phyloP scores from a whole-genome alignment of 805 yeast species.

The Metschnikowia bowlesiae region DNA sequence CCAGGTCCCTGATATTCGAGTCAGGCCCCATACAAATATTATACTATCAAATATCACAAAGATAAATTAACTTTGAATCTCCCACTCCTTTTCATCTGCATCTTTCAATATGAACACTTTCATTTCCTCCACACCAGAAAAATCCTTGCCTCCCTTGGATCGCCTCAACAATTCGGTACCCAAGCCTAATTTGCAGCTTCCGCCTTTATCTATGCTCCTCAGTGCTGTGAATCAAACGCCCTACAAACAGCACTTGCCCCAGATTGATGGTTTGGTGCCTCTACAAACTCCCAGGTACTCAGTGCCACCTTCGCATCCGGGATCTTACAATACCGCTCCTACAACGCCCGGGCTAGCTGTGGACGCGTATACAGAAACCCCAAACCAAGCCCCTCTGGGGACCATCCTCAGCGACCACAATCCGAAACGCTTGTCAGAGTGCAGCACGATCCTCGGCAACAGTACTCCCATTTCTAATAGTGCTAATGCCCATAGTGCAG shows the following conservation, averaged over 20 bases:
- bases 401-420: background rate
- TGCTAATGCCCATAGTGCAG: no score
- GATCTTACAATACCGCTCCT: background rate
- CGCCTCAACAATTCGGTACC: slow-evolving; percentile 16
- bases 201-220: slow-evolving; percentile 36
- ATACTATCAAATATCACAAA: no score
- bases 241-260: slow-evolving; percentile 23
- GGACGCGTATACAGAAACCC: background rate
- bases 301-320: slow-evolving; percentile 3
- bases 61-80: background rate
- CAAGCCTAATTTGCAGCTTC: slow-evolving; percentile 22
- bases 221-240: slow-evolving; percentile 18
- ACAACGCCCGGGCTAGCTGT: background rate
- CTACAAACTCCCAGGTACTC: slow-evolving; percentile 13
- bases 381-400: background rate
- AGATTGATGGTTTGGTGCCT: slow-evolving; percentile 23
- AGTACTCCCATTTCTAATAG: background rate
- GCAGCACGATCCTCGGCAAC: background rate
- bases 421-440: background rate
- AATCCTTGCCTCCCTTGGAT: slow-evolving; percentile 21
- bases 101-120: slow-evolving; percentile 4
- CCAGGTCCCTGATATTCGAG: no score
- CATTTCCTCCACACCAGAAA: slow-evolving; percentile 27
- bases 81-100: background rate
- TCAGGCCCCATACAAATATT: no score